These are phyloP conservation scores for Allium fistulosum DNA, from an alignment of 106 monocot genomes.

Conservation along the genomic window DNA sequence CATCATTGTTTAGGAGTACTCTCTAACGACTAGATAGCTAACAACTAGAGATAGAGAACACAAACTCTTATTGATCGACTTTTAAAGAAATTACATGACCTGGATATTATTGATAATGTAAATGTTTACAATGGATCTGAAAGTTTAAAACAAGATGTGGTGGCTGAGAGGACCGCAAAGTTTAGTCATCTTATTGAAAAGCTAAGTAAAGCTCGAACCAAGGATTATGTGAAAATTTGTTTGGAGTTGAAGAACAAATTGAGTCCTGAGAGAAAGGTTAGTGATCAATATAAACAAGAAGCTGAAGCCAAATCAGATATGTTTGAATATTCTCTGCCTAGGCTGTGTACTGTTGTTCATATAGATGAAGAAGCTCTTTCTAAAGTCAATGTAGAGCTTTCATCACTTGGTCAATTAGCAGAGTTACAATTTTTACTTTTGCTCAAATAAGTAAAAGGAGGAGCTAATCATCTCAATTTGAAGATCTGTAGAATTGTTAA, in stretches of 20 bases:
- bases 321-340: constrained; percentile 15
- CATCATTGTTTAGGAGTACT: no score
- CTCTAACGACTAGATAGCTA: constrained; percentile 21
- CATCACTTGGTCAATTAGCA: constrained; percentile 16
- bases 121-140: constrained; percentile 14
- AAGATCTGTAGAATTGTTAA: no score
- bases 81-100: constrained; percentile 21
- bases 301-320: background rate
- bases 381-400: constrained; percentile 21
- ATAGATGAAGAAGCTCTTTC: constrained; percentile 20
- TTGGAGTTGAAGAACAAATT: constrained; percentile 36
- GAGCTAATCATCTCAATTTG: no score
- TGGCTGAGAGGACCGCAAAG: constrained; percentile 15
- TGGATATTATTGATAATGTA: constrained; percentile 8
- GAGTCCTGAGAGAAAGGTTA: background rate
- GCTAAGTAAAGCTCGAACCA: constrained; percentile 35
- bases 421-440: constrained; percentile 20
- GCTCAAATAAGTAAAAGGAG: no score
- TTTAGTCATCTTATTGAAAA: constrained; percentile 37
- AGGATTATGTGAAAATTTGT: constrained; percentile 47
- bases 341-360: constrained; percentile 14
- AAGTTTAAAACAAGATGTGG: constrained; percentile 7
- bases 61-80: constrained; percentile 28
- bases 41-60: constrained; percentile 23
- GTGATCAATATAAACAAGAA: constrained; percentile 7